Base-by-base conservation (phyloP, 179 eudicot genomes). In the Silene vulgaris region DNA sequence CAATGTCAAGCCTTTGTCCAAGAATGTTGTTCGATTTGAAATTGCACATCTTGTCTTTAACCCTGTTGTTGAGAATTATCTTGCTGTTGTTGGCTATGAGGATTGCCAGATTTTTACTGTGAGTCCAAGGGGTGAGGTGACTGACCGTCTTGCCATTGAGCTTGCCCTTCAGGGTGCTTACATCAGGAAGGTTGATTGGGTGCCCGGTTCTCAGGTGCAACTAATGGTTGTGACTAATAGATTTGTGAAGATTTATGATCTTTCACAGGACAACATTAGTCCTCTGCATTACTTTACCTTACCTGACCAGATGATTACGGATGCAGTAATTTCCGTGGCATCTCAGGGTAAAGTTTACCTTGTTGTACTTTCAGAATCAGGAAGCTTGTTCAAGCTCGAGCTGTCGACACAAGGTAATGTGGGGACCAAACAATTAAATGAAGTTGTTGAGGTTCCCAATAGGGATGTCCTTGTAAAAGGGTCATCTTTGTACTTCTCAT, bases 111-210 rank as follows among this genome's bases (percentile, higher is more conserved):
- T 96, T 60, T 97, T 96, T 81, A 93, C 99, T 61, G 88, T 96
- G 60, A 96, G 86, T 79, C 93, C 94, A 80, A 95, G 99, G 54
- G 99, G 99, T 65, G 99, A 96, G 85, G 99, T 93, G 76, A 87
- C 90, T 50, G 99, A 96, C 86, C 96, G 99, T 76, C 85, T 96
- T 75, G 89, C 98, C 57, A 88, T 96, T 80, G 99, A 96, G 83
- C 96, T 96, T 75, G 99, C 99, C 79, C 81, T 96, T 79, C 99
- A 96, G 87, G 99, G 98, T 80, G 96, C 99, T 72, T 93, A 93
- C 85, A 93, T 96, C 78, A 89, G 92, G 76, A 87, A 89, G 78
- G 87, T 93, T 78, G 99, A 96, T 50, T 96, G 99, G 99, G 90
- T 96, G 67, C 98, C 98, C 21, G 98, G 98, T 30, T 96, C 98